Percentiles rank a stretch among this genome's conserved stretches.
These are phyloP conservation scores for Albizia julibrissin DNA, from an alignment of 306 rosid species.

Conservation along the genomic window DNA sequence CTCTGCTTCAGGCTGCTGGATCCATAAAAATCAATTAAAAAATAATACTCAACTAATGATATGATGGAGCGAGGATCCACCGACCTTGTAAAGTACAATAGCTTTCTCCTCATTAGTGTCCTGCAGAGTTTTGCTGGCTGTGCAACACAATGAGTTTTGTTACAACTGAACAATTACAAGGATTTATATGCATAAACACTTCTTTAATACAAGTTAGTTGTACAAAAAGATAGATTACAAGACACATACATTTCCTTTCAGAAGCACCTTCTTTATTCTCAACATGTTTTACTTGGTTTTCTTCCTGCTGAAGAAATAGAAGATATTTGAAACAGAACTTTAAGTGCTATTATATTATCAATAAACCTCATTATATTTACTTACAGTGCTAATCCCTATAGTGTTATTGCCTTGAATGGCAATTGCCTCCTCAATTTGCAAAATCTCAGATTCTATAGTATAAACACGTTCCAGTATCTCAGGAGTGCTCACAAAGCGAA, in stretches of 20 bases:
- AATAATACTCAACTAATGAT: slow-evolving; percentile 4
- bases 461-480: slow-evolving; percentile 94
- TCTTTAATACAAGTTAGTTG: slow-evolving; percentile 29
- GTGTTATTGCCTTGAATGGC: slow-evolving; percentile 85
- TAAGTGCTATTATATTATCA: slow-evolving; percentile 11
- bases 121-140: slow-evolving; percentile 60
- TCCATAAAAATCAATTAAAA: slow-evolving; percentile 33
- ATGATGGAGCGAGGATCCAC: slow-evolving; percentile 26
- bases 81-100: slow-evolving; percentile 85
- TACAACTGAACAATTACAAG: slow-evolving; percentile 33
- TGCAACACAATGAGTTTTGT: slow-evolving; percentile 35
- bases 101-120: slow-evolving; percentile 87
- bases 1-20: slow-evolving; percentile 69
- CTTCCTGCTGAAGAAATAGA: slow-evolving; percentile 67
- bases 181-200: background rate
- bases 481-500: slow-evolving; percentile 95
- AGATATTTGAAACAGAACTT: slow-evolving; percentile 33
- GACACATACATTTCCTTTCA: slow-evolving; percentile 20
- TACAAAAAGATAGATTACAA: slow-evolving; percentile 32
- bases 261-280: slow-evolving; percentile 66
- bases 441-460: slow-evolving; percentile 81
- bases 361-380: slow-evolving; percentile 35
- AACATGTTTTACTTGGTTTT: slow-evolving; percentile 59
- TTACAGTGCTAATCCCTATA: slow-evolving; percentile 56
- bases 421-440: slow-evolving; percentile 95